Base-by-base conservation (phyloP, 2,329 filamentous ascomycete genomes). In the Microcyclospora pomicola region DNA sequence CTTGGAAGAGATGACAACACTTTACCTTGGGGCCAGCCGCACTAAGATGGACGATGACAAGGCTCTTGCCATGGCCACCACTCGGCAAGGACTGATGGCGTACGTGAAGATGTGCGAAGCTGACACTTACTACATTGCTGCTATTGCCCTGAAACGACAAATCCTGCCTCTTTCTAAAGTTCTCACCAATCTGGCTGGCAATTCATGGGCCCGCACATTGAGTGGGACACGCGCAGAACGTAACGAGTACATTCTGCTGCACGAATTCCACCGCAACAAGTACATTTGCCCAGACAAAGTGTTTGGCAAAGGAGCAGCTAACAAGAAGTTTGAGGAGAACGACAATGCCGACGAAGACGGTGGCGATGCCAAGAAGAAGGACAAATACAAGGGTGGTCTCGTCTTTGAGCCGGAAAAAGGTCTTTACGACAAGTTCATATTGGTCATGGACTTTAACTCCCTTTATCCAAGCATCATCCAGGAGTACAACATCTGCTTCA, bases 371-470 rank as follows among this genome's bases (percentile, higher is more conserved):
- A 98, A 95, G 65, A 98, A 96, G 70, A 98, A 95, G 61, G 92
- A 98, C 65, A 98, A 96, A 62, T 98, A 82, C 69, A 96, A 98
- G 67, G 91, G 91, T 57, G 91, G 92, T 69, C 77, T 98, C 27
- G 91, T 98, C 40, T 96, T 98, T 51, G 91, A 98, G 59, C 91
- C 91, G 4, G 87, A 96, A 59, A 95, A 88, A 61, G 91, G 92
- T 13, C 72, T 98, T 4, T 98, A 98, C 56, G 91, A 98, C 71
- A 93, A 92, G 63, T 95, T 92, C 60, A 82, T 98, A 38, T 73
- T 98, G 39, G 92, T 98, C 61, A 98, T 98, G 92, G 91, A 98
- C 68, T 98, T 98, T 69, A 98, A 98, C 72, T 95, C 87, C 52
- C 69, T 98, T 44, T 98, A 98, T 54, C 91, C 91, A 27, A 95